Base-by-base conservation (phyloP, 345 rosid genomes). In the Luvunga scandens region DNA sequence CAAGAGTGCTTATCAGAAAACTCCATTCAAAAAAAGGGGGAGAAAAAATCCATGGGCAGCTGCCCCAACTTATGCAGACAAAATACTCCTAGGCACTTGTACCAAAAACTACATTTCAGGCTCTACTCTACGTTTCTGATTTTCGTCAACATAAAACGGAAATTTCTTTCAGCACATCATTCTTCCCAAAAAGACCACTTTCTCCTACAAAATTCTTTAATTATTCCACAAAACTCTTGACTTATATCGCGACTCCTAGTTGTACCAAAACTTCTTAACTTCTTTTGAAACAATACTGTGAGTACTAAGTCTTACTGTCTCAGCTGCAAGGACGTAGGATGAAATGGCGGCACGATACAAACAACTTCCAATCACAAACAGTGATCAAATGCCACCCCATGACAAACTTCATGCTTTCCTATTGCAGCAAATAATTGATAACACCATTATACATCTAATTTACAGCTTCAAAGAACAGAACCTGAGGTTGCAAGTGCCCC, bases 401-500 rank as follows among this genome's bases (percentile, higher is more conserved):
- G 31, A 67, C 69, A 38, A 78, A 39, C 79, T 53, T 36, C 28
- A 56, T 36, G 76, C 76, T 77, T 59, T 56, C 71, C 53, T 31
- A 75, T 63, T 65, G 83, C 77, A 75, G 75, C 75, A 81, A 75
- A 80, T 69, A 70, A 45, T 64, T 66, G 48, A 75, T 79, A 69
- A 57, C 86, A 78, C 83, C 73, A 61, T 74, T 18, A 71, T 42
- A 64, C 39, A 48, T 80, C 78, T 85, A 86, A 74, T 86, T 87
- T 84, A 88, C 82, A 81, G 93, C 91, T 87, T 92, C 97, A 64
- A 87, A 96, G 87, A 96, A 89, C 65, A 96, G 92, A 85, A 94
- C 97, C 88, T 96, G 99, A 60, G 99, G 98, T 75, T 96, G 99
- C 88, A 94, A 85, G 82, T 83, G 99, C 82, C 99, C 99, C 82